Percentiles rank a stretch among this genome's conserved stretches.
Conservation (phyloP, 805 yeast genomes). For the Saccharomycopsis fibuligera region DNA sequence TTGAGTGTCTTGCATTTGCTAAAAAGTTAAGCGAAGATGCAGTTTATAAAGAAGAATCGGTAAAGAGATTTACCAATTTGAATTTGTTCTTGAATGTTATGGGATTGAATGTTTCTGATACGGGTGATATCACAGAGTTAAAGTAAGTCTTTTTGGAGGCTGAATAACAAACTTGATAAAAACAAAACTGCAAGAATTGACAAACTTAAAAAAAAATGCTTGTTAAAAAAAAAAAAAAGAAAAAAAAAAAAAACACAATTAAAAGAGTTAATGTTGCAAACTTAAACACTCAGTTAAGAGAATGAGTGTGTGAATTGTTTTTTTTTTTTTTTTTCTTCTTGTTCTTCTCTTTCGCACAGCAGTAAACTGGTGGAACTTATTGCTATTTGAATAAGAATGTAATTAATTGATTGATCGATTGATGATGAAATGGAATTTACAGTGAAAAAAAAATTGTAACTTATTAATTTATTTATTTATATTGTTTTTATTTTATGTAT, state of each 20-base stretch:
- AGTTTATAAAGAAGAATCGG: slow-evolving; percentile 43
- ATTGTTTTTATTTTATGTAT: not conserved
- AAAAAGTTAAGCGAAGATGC: slow-evolving; percentile 36
- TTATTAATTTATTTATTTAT: not conserved
- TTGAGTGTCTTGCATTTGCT: slow-evolving; percentile 78
- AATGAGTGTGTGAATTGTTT: not conserved
- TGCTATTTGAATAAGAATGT: not conserved
- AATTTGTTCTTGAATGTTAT: slow-evolving; percentile 90
- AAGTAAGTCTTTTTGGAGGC: too few species aligned
- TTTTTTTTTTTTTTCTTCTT: not conserved
- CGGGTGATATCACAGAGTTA: slow-evolving; percentile 72
- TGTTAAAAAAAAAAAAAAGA: too few species aligned
- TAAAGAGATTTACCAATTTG: slow-evolving; percentile 66
- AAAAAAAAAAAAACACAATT: too few species aligned
- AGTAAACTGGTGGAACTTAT: not conserved
- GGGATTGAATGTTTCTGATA: slow-evolving; percentile 90
- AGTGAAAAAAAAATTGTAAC: not conserved
- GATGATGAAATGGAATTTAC: too few species aligned
- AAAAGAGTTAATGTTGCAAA: too few species aligned
- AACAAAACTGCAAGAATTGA: too few species aligned
- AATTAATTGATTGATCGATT: too few species aligned
- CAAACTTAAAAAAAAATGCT: too few species aligned
- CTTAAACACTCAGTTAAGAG: not conserved
- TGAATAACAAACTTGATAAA: too few species aligned
- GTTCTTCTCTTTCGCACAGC: not conserved